Evolutionary conservation across 2,329 filamentous ascomycete genomes (phyloP).

Genomic region (Harringtonia aguacate): DNA sequence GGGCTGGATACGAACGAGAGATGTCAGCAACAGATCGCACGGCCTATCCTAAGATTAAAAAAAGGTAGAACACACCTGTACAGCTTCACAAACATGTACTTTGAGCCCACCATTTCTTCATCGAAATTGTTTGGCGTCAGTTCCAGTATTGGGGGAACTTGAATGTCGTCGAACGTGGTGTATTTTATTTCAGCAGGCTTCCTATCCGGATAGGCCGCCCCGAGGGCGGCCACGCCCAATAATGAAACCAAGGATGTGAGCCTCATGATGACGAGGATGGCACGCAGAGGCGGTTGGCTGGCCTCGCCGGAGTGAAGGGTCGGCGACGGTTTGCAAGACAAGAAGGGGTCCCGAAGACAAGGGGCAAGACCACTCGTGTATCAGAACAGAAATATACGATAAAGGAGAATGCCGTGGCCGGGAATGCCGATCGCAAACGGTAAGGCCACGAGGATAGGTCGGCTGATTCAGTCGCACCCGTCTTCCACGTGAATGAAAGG

Average conservation of each 20-base stretch:
- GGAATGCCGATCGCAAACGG: too few relatives aligned
- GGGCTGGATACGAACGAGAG: slow-evolving; percentile 28
- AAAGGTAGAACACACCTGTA: slow-evolving; percentile 44
- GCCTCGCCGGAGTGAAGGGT: background rate
- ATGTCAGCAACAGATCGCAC: background rate
- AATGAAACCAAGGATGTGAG: slow-evolving; percentile 33
- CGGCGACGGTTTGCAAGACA: too few relatives aligned
- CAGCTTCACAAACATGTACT: slow-evolving; percentile 49
- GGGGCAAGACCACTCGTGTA: too few relatives aligned
- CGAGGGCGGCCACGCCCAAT: slow-evolving; percentile 32
- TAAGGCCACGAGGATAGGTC: too few relatives aligned
- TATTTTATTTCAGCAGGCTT: slow-evolving; percentile 26
- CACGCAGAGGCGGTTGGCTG: background rate
- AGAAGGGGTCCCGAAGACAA: too few relatives aligned
- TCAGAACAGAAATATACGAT: too few relatives aligned
- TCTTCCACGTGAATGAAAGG: too few relatives aligned
- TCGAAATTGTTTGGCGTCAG: slow-evolving; percentile 48
- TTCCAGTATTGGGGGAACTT: slow-evolving; percentile 54
- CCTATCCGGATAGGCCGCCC: slow-evolving; percentile 27
- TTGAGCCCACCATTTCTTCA: slow-evolving; percentile 40
- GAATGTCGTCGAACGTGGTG: slow-evolving; percentile 56
- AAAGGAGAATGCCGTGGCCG: too few relatives aligned
- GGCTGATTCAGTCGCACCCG: too few relatives aligned
- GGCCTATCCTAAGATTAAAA: slow-evolving; percentile 1
- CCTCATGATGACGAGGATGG: slow-evolving; percentile 25